Evolutionary conservation across 257 asterid species (phyloP).

Genomic region (Petrea volubilis): DNA sequence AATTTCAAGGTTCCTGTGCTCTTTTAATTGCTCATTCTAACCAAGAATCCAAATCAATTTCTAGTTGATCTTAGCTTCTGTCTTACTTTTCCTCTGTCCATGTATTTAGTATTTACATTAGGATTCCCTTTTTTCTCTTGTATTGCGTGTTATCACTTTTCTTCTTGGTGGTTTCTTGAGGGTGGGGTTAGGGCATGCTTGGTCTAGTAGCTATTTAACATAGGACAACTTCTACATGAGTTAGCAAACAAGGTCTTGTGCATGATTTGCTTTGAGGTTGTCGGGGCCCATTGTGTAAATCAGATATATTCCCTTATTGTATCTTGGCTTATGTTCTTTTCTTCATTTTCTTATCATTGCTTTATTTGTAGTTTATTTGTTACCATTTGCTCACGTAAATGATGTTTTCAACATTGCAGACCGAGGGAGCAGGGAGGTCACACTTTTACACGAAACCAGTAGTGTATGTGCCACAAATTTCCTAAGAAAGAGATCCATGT

Average conservation of each 20-base stretch:
- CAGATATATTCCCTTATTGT: not conserved
- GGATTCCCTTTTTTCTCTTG: not conserved
- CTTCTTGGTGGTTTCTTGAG: not conserved
- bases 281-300: not conserved
- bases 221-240: not conserved
- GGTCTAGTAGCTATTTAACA: not conserved
- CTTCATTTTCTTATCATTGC: not conserved
- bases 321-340: not conserved
- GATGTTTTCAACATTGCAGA: conserved; percentile 41
- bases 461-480: conserved; percentile 42
- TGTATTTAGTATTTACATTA: not conserved
- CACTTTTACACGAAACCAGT: conserved; percentile 41
- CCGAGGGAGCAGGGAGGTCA: conserved; percentile 46
- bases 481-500: not conserved
- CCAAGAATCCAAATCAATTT: not conserved
- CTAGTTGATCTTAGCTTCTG: not conserved
- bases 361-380: not conserved
- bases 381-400: not conserved
- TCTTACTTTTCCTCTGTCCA: not conserved
- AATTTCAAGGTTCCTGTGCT: not conserved
- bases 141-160: not conserved
- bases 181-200: not conserved
- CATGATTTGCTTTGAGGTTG: not conserved
- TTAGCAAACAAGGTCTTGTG: not conserved
- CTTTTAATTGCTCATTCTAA: not conserved